A percentile compares a stretch with the other conserved stretches of the same genome.
Conservation (phyloP, 2,329 filamentous ascomycete genomes). For the Aspergillus aculeatinus region DNA sequence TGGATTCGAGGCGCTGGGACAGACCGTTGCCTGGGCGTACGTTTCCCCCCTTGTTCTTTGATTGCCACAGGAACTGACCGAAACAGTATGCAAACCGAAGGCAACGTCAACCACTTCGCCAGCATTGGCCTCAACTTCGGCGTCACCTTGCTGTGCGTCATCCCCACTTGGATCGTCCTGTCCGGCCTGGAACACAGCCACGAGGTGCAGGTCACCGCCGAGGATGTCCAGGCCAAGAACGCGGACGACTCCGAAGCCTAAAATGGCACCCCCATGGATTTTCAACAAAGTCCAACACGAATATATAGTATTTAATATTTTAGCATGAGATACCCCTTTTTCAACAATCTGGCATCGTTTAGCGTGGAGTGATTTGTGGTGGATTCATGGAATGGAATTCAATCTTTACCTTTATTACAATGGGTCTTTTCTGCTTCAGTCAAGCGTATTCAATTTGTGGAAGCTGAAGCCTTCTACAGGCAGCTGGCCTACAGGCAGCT, state of each 20-base stretch:
- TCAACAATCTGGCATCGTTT: background rate
- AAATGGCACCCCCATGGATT: too few relatives aligned
- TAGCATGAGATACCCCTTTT: background rate
- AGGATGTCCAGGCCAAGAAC: background rate
- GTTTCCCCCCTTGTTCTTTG: background rate
- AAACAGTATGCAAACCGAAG: conserved; percentile 12
- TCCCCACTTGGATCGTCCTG: conserved; percentile 12
- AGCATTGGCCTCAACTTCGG: conserved; percentile 14
- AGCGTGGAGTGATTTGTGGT: background rate
- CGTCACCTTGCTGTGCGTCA: conserved; percentile 7
- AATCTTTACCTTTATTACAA: too few relatives aligned
- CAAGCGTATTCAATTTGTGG: too few relatives aligned
- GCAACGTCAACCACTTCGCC: conserved; percentile 15
- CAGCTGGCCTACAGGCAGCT: too few relatives aligned
- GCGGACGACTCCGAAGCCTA: background rate
- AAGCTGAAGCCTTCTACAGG: too few relatives aligned
- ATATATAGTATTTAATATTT: background rate
- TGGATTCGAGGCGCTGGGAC: conserved; percentile 12
- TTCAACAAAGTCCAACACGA: too few relatives aligned
- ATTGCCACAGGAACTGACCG: background rate
- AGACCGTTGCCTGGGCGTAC: conserved; percentile 14
- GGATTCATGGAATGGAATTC: too few relatives aligned
- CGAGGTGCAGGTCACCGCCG: conserved; percentile 7
- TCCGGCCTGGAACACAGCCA: conserved; percentile 13
- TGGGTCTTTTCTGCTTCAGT: too few relatives aligned